Evolutionary conservation across 768 basidiomycete genomes (phyloP).

Genomic region (Serendipita indica): DNA sequence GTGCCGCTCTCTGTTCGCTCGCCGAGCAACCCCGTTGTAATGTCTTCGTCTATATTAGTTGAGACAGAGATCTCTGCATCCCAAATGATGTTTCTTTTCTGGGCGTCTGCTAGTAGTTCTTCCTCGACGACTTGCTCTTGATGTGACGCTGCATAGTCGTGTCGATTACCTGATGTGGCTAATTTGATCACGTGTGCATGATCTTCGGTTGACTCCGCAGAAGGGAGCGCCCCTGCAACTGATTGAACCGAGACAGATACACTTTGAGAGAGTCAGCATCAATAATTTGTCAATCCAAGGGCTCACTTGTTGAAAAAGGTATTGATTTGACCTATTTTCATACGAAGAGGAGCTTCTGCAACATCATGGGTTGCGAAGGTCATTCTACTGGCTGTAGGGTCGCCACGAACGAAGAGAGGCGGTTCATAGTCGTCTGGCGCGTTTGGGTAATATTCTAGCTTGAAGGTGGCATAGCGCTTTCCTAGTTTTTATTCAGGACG

Average conservation of each 20-base stretch:
- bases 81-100: slow-evolving; percentile 51
- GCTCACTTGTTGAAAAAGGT: slow-evolving; percentile 61
- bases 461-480: slow-evolving; percentile 77
- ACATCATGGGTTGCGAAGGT: slow-evolving; percentile 65
- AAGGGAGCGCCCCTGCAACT: slow-evolving; percentile 58
- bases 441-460: slow-evolving; percentile 66
- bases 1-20: background rate
- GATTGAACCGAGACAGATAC: slow-evolving; percentile 60
- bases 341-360: slow-evolving; percentile 60
- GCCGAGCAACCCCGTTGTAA: background rate
- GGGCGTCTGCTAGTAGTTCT: slow-evolving; percentile 33
- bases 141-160: too few relatives aligned
- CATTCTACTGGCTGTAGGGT: slow-evolving; percentile 58
- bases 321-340: slow-evolving; percentile 47
- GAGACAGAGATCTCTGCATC: slow-evolving; percentile 29
- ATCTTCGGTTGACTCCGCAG: slow-evolving; percentile 28
- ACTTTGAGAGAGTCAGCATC: slow-evolving; percentile 23
- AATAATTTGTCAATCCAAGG: background rate
- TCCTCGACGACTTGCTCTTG: slow-evolving; percentile 44
- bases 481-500: slow-evolving; percentile 29
- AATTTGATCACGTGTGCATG: background rate
- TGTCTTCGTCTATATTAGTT: background rate
- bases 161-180: background rate
- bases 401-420: slow-evolving; percentile 58
- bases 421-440: slow-evolving; percentile 78